Evolutionary conservation across 768 basidiomycete species (phyloP).

Genomic region (Mycena haematopus): DNA sequence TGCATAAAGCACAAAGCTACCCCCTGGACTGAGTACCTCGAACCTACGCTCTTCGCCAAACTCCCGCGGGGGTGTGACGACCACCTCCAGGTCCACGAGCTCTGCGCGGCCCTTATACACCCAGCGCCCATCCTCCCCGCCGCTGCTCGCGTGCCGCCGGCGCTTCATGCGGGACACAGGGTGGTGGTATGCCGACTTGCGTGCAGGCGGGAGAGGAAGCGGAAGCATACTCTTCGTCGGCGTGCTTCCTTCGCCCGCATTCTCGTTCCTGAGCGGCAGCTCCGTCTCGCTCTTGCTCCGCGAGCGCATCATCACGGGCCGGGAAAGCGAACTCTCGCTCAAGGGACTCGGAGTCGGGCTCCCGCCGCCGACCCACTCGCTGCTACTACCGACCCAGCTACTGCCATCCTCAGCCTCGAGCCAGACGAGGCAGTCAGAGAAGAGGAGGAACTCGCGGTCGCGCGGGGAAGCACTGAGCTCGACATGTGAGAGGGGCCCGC

Average conservation of each 20-base stretch:
- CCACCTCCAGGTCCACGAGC: conserved; percentile 79
- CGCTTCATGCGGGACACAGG: conserved; percentile 28
- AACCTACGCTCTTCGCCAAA: conserved; percentile 62
- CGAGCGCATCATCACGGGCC: conserved; percentile 47
- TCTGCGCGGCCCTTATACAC: conserved; percentile 71
- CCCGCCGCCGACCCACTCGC: conserved; percentile 21
- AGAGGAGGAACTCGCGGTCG: conserved; percentile 77
- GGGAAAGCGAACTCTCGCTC: conserved; percentile 13
- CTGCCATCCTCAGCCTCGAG: conserved; percentile 49
- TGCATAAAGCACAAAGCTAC: conserved; percentile 77
- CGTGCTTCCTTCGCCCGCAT: too few relatives aligned
- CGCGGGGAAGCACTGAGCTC: conserved; percentile 57
- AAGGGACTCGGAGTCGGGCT: background rate
- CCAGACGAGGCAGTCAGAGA: conserved; percentile 85
- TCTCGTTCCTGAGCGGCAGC: conserved; percentile 35
- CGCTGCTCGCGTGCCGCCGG: conserved; percentile 38
- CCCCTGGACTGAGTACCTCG: conserved; percentile 79
- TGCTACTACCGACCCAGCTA: background rate
- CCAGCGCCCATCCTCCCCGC: conserved; percentile 69
- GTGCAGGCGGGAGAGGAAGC: conserved; percentile 29
- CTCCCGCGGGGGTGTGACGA: conserved; percentile 56
- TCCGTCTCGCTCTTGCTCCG: conserved; percentile 71
- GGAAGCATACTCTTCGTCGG: conserved; percentile 23
- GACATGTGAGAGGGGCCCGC: conserved; percentile 65
- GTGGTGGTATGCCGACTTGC: conserved; percentile 34